Evolutionary conservation across 2,329 filamentous ascomycete species (phyloP).

Genomic region (Emmonsia crescens): DNA sequence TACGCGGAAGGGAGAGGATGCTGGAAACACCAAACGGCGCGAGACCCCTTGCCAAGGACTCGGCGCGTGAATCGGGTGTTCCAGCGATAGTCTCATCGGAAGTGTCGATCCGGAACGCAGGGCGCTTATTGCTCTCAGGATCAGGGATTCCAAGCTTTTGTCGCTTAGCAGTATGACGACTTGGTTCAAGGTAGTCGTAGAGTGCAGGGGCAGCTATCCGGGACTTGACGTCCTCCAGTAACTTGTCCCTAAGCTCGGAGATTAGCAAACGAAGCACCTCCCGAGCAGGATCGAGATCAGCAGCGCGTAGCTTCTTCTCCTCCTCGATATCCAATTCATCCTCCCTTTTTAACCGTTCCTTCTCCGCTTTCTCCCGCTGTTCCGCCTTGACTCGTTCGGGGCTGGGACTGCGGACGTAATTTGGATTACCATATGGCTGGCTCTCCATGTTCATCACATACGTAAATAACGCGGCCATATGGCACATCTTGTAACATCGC

Average conservation of each 20-base stretch:
- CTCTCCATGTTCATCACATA: slow-evolving; percentile 89
- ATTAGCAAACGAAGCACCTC: slow-evolving; percentile 72
- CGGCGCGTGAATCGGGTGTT: slow-evolving; percentile 47
- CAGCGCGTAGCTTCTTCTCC: slow-evolving; percentile 77
- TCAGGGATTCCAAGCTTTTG: slow-evolving; percentile 67
- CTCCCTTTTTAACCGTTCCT: slow-evolving; percentile 56
- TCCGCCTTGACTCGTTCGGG: slow-evolving; percentile 36
- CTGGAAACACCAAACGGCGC: slow-evolving; percentile 24
- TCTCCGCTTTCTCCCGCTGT: slow-evolving; percentile 52
- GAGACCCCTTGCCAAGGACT: slow-evolving; percentile 34
- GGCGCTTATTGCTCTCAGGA: slow-evolving; percentile 49
- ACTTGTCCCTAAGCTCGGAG: slow-evolving; percentile 71
- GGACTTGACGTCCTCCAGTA: slow-evolving; percentile 79
- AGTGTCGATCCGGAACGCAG: slow-evolving; percentile 44
- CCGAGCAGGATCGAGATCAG: slow-evolving; percentile 77
- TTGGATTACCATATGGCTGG: slow-evolving; percentile 55
- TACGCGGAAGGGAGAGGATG: slow-evolving; percentile 58
- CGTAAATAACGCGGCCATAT: slow-evolving; percentile 78
- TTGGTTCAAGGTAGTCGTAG: slow-evolving; percentile 71
- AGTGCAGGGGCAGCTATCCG: slow-evolving; percentile 74
- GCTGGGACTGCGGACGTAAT: slow-evolving; percentile 44
- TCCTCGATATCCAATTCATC: slow-evolving; percentile 76
- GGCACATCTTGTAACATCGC: slow-evolving; percentile 65
- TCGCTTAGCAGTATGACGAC: slow-evolving; percentile 67
- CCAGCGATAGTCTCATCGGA: slow-evolving; percentile 53